Conservation (phyloP, 768 basidiomycete genomes). For the Fibroporia radiculosa region DNA sequence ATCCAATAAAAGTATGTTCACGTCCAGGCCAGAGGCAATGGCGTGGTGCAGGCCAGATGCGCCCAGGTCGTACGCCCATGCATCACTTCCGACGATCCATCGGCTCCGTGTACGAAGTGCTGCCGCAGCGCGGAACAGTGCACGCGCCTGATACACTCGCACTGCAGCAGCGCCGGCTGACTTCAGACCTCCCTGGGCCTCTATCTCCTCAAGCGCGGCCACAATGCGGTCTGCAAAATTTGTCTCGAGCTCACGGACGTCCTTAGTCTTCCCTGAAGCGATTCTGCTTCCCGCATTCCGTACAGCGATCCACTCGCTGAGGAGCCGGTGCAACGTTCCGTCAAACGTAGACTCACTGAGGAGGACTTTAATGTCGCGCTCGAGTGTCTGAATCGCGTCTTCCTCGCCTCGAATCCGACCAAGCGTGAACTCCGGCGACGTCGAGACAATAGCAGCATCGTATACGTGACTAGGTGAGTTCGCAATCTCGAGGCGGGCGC, state of each 20-base stretch:
- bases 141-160: constrained; percentile 29
- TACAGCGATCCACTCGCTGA: constrained; percentile 73
- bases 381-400: constrained; percentile 64
- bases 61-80: constrained; percentile 96
- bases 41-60: constrained; percentile 93
- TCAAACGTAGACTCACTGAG: constrained; percentile 44
- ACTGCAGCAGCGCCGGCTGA: constrained; percentile 37
- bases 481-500: constrained; percentile 69
- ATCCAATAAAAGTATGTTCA: constrained; percentile 95
- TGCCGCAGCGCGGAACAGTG: constrained; percentile 38
- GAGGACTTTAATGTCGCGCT: constrained; percentile 55
- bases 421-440: constrained; percentile 91
- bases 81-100: constrained; percentile 98
- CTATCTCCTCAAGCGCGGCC: constrained; percentile 35
- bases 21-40: constrained; percentile 82
- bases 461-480: constrained; percentile 75
- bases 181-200: constrained; percentile 8
- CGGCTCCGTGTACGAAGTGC: constrained; percentile 65
- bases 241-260: constrained; percentile 58
- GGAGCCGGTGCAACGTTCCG: constrained; percentile 56
- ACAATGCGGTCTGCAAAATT: constrained; percentile 52
- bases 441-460: constrained; percentile 66
- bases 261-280: constrained; percentile 34
- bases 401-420: constrained; percentile 83
- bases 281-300: constrained; percentile 30